Evolutionary conservation across 1,284 basidiomycete species (phyloP).

Genomic region (Malassezia globosa): DNA sequence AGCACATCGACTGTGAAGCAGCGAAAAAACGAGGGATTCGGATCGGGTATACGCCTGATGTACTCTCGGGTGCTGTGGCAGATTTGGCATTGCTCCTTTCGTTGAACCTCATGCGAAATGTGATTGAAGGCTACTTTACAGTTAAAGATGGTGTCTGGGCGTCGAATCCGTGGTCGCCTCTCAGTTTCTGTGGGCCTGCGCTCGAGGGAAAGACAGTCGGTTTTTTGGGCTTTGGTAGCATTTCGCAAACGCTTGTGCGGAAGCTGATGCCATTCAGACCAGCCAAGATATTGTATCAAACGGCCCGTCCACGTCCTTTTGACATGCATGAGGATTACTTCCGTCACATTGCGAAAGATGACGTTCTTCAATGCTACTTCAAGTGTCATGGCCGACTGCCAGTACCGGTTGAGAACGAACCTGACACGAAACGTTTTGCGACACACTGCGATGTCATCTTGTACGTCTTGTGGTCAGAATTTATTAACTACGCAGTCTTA

Average conservation of each 20-base stretch:
- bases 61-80: conserved; percentile 80
- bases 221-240: conserved; percentile 69
- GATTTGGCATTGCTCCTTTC: conserved; percentile 76
- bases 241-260: conserved; percentile 23
- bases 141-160: conserved; percentile 62
- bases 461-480: no score
- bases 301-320: conserved; percentile 25
- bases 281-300: conserved; percentile 23
- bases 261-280: conserved; percentile 28
- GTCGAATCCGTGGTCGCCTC: conserved; percentile 62
- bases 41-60: conserved; percentile 80
- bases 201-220: conserved; percentile 58
- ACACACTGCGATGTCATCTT: conserved; percentile 26
- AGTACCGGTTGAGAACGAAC: conserved; percentile 24
- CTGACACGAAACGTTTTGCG: conserved; percentile 24
- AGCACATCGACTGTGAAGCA: conserved; percentile 64
- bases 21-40: conserved; percentile 60
- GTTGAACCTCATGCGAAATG: conserved; percentile 76
- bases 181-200: conserved; percentile 63
- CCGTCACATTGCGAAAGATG: conserved; percentile 17
- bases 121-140: conserved; percentile 55
- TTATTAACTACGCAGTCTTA: conserved; percentile 48
- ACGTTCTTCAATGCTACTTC: conserved; percentile 5
- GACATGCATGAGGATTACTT: conserved; percentile 21
- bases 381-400: conserved; percentile 6